phyloP scores from a whole-genome alignment of 2,329 filamentous ascomycete genomes.

The Elsinoe fawcettii region DNA sequence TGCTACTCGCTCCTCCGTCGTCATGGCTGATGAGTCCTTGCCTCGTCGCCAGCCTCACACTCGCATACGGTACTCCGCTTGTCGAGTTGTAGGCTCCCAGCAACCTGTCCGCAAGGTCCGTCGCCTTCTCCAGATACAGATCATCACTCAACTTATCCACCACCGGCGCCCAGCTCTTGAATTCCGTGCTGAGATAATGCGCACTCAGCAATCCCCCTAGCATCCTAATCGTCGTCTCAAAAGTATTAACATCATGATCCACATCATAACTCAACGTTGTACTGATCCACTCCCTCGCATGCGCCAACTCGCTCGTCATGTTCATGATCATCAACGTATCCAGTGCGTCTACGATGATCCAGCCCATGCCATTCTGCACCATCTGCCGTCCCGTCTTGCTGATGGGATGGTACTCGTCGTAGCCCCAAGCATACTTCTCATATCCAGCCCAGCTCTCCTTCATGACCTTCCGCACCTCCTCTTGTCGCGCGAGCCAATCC shows the following conservation, averaged over 20 bases:
- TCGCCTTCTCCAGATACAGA: constrained; percentile 90
- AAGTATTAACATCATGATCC: constrained; percentile 92
- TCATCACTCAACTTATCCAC: constrained; percentile 71
- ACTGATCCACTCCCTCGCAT: constrained; percentile 84
- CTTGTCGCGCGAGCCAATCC: constrained; percentile 70
- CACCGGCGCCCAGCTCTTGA: constrained; percentile 72
- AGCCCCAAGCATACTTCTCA: constrained; percentile 86
- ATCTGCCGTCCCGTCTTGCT: constrained; percentile 74
- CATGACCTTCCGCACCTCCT: constrained; percentile 83
- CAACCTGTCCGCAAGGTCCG: constrained; percentile 81
- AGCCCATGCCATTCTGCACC: constrained; percentile 81
- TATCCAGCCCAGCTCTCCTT: constrained; percentile 89
- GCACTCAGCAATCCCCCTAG: constrained; percentile 85
- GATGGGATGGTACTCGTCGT: constrained; percentile 80
- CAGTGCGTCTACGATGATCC: constrained; percentile 94
- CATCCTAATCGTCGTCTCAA: constrained; percentile 98
- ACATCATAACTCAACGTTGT: constrained; percentile 77
- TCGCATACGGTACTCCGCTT: constrained; percentile 83
- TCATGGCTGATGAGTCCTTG: constrained; percentile 73
- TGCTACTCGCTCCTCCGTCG: constrained; percentile 82
- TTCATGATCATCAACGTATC: constrained; percentile 99
- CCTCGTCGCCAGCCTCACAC: constrained; percentile 73
- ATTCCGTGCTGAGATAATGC: constrained; percentile 84
- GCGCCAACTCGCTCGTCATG: constrained; percentile 71
- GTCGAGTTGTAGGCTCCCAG: constrained; percentile 79